Base-by-base conservation (phyloP, 2,329 filamentous ascomycete genomes). In the Fusarium lateritium region DNA sequence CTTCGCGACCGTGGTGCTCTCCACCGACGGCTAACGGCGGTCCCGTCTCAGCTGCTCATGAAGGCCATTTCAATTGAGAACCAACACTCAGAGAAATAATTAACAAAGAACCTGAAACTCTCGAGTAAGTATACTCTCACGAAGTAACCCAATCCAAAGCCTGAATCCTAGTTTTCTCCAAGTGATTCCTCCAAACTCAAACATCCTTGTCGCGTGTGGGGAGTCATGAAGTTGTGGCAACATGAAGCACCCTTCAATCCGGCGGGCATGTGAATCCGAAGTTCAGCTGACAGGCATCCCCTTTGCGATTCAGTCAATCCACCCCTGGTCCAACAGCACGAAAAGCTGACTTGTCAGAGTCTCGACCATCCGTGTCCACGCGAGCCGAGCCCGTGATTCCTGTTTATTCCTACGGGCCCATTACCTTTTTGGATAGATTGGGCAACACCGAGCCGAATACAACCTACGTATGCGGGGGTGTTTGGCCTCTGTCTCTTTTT, bases 351-450 rank as follows among this genome's bases (percentile, higher is more conserved):
- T 56, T 70, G 57, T 70, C 67, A 53, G 60, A 61, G 57, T 53
- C 62, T 44, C 51, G 24, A 24, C 56, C 67, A 46, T 70, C 45
- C 46, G 42, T 56, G 61, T 42, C 47, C 56, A 66, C 59, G 57
- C 67, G 53, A 51, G 28, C 46, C 44, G 34, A 39, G 36, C 34
- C 49, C 21, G 34, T 31, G 50, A 70, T 67, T 70, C 67, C 53
- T 67, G 65, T 52, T 69, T 67, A 49, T 62, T 46, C 39, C 42
- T 66, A 52, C 66, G 67, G 67, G 46, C 21, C 45, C 52, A 46
- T 67, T 70, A 31, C 67, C 67, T 64, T 26, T 70, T 70, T 70
- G 62, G 66, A 57, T 64, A 57, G 36, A 70, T 67, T 53, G 33
- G 62, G 67, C 31, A 69, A 59, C 50, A 55, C 56, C 55, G 65